Base-by-base conservation (phyloP, 306 rosid genomes). In the Cucurbita maxima region DNA sequence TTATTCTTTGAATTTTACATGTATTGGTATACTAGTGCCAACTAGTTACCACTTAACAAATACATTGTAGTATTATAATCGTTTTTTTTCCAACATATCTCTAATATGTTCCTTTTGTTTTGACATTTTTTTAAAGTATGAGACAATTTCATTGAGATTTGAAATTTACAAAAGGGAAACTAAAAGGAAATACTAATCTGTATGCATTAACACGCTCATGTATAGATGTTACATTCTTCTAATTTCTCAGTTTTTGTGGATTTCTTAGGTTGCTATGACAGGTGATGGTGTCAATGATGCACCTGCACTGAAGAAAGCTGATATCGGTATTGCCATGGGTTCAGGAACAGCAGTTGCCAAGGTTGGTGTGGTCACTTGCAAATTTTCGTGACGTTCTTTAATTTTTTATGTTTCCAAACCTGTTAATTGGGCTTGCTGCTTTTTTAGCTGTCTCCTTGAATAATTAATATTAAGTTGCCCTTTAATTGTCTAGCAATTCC, bases 231-330 rank as follows among this genome's bases (percentile, higher is more conserved):
- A 55, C 50, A 36, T 68, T 77, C 78, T 48, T 72, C 44, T 55
- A 57, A 75, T 47, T 74, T 73, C 9, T 14, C 63, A 70, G 3
- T 75, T 47, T 47, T 20, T 68, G 59, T 75, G 58, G 53, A 72
- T 79, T 74, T 75, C 73, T 64, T 83, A 93, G 97, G 99, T 94
- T 83, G 99, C 99, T 36, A 94, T 94, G 99, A 94, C 99, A 38
- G 99, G 99, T 72, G 99, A 94, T 34, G 99, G 99, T 54, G 99
- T 94, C 83, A 94, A 94, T 76, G 99, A 94, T 80, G 99, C 99
- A 66, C 99, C 99, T 66, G 99, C 99, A 40, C 83, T 94, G 48
- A 94, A 94, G 81, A 90, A 87, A 82, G 97, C 99, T n/a, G 96
- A 94, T 76, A 94, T 94, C 51, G 99, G 99, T 79, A 89, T 94